These are phyloP conservation scores for Zizania palustris DNA, from an alignment of 202 grass and related monocot genomes.

Conservation along the genomic window DNA sequence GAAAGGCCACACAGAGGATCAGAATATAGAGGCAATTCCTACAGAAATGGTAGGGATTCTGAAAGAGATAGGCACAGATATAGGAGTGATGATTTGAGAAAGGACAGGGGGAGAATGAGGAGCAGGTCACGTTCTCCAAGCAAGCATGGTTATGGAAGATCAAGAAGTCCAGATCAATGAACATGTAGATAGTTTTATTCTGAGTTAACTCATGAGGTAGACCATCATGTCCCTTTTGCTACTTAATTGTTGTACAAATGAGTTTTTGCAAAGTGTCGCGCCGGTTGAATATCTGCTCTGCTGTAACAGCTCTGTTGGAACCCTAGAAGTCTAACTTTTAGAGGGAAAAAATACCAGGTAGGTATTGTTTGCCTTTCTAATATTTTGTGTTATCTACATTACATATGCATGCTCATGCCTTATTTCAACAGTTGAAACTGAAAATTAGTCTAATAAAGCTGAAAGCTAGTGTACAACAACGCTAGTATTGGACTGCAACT, in stretches of 20 bases:
- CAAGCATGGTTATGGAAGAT: constrained; percentile 60
- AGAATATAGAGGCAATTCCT: constrained; percentile 52
- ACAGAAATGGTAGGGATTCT: constrained; percentile 76
- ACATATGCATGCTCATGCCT: constrained; percentile 35
- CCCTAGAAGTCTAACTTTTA: constrained; percentile 56
- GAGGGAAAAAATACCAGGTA: constrained; percentile 61
- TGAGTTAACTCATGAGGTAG: constrained; percentile 73
- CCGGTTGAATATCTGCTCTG: constrained; percentile 54
- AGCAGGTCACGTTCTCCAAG: constrained; percentile 81
- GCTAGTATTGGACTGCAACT: constrained; percentile 38
- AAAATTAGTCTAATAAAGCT: constrained; percentile 47
- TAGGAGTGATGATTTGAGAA: constrained; percentile 57
- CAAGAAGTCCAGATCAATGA: constrained; percentile 53
- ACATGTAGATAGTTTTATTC: constrained; percentile 60
- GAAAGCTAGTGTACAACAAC: constrained; percentile 44
- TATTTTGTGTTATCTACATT: constrained; percentile 32
- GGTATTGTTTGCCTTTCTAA: constrained; percentile 50
- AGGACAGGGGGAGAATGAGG: constrained; percentile 46
- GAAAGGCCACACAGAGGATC: constrained; percentile 57
- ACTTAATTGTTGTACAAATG: constrained; percentile 52
- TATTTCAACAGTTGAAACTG: constrained; percentile 36
- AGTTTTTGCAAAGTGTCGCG: constrained; percentile 49
- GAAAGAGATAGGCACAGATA: constrained; percentile 63
- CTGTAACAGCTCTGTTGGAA: constrained; percentile 76
- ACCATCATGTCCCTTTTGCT: constrained; percentile 50